Conservation (phyloP, 768 basidiomycete species). For the Leccinum boreale region DNA sequence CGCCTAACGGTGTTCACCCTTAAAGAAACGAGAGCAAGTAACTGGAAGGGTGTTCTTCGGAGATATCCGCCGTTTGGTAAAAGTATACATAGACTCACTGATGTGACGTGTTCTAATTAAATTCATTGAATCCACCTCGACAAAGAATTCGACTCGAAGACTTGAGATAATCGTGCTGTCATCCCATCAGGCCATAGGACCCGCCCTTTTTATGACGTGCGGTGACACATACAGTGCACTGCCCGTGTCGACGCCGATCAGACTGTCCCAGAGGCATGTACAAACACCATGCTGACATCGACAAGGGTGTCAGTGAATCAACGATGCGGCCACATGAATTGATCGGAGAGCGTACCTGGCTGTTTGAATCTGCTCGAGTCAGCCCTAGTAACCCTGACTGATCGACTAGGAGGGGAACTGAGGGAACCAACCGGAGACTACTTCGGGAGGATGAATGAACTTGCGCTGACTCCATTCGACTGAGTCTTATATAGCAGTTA, state of each 20-base stretch:
- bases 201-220: not conserved
- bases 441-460: not conserved
- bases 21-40: not conserved
- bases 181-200: not conserved
- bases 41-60: not conserved
- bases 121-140: not conserved
- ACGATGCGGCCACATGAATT: not conserved
- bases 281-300: not conserved
- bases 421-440: not conserved
- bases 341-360: not conserved
- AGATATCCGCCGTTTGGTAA: not conserved
- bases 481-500: not conserved
- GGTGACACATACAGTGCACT: not conserved
- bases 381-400: not conserved
- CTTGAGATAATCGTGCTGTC: not conserved
- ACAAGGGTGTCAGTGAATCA: not conserved
- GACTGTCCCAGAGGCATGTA: not conserved
- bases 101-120: not conserved
- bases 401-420: not conserved
- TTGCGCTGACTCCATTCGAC: not conserved
- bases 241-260: not conserved
- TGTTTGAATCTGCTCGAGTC: not conserved
- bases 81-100: not conserved
- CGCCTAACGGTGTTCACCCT: not conserved
- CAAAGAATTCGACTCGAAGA: not conserved